These are phyloP conservation scores for Petunia secreta DNA, from an alignment of 257 asterid species.

Conservation along the genomic window DNA sequence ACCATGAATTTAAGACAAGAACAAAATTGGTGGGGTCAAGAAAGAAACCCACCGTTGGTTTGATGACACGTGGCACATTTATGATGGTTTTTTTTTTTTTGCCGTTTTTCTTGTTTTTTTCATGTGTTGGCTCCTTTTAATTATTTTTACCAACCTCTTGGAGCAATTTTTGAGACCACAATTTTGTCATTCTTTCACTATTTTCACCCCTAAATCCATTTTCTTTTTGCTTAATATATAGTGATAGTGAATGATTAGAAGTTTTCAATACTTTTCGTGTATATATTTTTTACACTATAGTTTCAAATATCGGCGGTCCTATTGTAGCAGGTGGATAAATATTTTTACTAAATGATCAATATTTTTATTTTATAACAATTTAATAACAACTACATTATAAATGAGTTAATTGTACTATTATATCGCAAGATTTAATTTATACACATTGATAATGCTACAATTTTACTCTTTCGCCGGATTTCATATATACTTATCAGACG, in stretches of 20 bases:
- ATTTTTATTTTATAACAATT: no score
- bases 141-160: constrained; percentile 34
- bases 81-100: constrained; percentile 18
- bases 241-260: neutral
- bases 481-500: no score
- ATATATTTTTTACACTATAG: neutral
- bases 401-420: no score
- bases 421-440: no score
- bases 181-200: constrained; percentile 29
- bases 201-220: neutral
- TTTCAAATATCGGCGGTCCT: no score
- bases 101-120: constrained; percentile 57
- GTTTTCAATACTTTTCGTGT: neutral
- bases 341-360: no score
- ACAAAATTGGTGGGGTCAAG: constrained; percentile 43
- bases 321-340: no score
- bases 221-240: no score
- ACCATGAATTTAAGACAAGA: constrained; percentile 49
- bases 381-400: no score
- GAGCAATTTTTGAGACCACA: constrained; percentile 45
- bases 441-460: no score
- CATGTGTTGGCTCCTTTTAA: constrained; percentile 37
- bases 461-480: no score
- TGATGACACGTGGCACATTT: constrained; percentile 47
- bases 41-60: constrained; percentile 33